phyloP scores from a whole-genome alignment of 768 basidiomycete species.

The Kwoniella shandongensis region DNA sequence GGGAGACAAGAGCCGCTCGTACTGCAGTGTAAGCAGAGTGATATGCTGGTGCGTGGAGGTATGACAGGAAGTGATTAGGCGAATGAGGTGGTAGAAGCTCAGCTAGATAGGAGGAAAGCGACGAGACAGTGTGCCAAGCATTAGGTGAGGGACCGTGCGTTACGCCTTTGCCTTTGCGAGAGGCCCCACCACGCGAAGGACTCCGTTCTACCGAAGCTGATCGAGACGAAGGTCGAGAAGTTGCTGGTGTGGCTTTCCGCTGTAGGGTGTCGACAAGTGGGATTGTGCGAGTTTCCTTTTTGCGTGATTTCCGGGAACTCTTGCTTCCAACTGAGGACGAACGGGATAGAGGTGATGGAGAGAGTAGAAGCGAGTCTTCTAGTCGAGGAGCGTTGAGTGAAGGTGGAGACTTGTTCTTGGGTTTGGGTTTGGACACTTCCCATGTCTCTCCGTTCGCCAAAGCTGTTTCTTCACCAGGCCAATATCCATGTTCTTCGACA shows the following conservation, averaged over 20 bases:
- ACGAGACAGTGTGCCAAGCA: slow-evolving; percentile 41
- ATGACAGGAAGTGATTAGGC: slow-evolving; percentile 35
- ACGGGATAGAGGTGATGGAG: slow-evolving; percentile 13
- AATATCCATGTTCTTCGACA: slow-evolving; percentile 35
- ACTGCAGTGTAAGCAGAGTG: slow-evolving; percentile 41
- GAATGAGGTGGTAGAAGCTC: slow-evolving; percentile 32
- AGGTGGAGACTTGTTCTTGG: neutral
- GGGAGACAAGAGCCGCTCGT: slow-evolving; percentile 28
- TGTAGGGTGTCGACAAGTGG: slow-evolving; percentile 42
- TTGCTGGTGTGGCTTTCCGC: slow-evolving; percentile 21
- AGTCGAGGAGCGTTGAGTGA: neutral
- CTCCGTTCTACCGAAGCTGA: slow-evolving; percentile 6
- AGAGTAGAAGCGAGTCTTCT: neutral
- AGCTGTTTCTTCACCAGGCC: slow-evolving; percentile 34
- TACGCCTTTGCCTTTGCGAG: neutral
- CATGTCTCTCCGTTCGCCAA: slow-evolving; percentile 3
- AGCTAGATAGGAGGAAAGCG: slow-evolving; percentile 40
- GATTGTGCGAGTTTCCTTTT: slow-evolving; percentile 20
- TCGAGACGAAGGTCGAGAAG: slow-evolving; percentile 25
- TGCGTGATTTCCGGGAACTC: slow-evolving; percentile 2
- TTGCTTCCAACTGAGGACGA: slow-evolving; percentile 6
- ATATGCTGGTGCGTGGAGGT: slow-evolving; percentile 44
- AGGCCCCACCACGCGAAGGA: slow-evolving; percentile 8
- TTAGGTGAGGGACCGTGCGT: slow-evolving; percentile 23
- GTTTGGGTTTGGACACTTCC: neutral